Evolutionary conservation across 1,284 basidiomycete genomes (phyloP).

Genomic region (Ganoderma meredithae): DNA sequence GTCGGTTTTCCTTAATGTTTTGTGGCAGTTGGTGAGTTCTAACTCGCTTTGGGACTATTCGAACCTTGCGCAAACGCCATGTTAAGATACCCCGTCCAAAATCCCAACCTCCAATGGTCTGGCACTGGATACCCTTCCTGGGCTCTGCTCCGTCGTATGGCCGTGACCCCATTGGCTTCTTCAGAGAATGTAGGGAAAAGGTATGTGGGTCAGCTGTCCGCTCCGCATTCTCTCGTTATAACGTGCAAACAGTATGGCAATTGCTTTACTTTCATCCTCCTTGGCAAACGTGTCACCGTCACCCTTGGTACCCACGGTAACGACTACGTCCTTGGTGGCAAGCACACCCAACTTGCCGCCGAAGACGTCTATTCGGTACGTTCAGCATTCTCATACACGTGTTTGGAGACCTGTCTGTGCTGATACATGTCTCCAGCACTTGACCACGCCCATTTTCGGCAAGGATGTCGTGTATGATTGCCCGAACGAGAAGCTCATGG

Average conservation of each 20-base stretch:
- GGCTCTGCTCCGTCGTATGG: slow-evolving; percentile 83
- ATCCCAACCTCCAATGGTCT: slow-evolving; percentile 77
- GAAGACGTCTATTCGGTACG: slow-evolving; percentile 95
- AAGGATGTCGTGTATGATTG: slow-evolving; percentile 98
- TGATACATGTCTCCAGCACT: slow-evolving; percentile 57
- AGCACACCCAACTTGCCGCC: slow-evolving; percentile 90
- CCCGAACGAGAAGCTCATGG: slow-evolving; percentile 97
- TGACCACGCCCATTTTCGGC: slow-evolving; percentile 94
- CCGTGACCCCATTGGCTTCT: slow-evolving; percentile 82
- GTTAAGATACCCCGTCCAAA: slow-evolving; percentile 57
- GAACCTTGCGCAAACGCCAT: slow-evolving; percentile 8
- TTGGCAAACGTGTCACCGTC: slow-evolving; percentile 92
- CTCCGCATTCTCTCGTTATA: neutral
- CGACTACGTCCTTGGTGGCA: slow-evolving; percentile 95
- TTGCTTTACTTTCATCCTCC: slow-evolving; percentile 94
- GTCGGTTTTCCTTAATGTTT: slow-evolving; percentile 64
- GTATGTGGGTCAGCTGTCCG: slow-evolving; percentile 50
- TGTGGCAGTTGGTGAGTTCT: slow-evolving; percentile 63
- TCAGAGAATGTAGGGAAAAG: slow-evolving; percentile 83
- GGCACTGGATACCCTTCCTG: slow-evolving; percentile 80
- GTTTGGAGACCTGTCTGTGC: neutral
- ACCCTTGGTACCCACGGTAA: slow-evolving; percentile 93
- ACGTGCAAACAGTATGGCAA: slow-evolving; percentile 60
- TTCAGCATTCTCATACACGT: slow-evolving; percentile 14
- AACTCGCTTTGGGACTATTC: neutral